Conservation (phyloP, 805 yeast species). For the Lipomyces mesembrius region DNA sequence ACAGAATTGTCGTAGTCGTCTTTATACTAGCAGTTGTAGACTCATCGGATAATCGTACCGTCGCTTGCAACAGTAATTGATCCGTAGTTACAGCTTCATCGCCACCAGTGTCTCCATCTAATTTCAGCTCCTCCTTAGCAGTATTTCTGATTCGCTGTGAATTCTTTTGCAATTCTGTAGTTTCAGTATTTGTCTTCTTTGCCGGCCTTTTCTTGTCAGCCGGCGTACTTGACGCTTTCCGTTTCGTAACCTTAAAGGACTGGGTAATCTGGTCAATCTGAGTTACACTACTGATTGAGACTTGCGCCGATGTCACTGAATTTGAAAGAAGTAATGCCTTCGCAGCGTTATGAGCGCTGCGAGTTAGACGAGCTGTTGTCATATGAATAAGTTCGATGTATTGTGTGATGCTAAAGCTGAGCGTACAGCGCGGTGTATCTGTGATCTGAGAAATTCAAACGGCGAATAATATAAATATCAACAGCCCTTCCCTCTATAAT, state of each 20-base stretch:
- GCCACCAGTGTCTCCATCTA: neutral
- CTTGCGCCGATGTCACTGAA: neutral
- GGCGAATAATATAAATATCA: too few species aligned
- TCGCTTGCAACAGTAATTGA: neutral
- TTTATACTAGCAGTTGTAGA: neutral
- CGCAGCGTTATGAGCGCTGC: neutral
- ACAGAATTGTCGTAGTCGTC: constrained; percentile 3
- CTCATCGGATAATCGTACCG: neutral
- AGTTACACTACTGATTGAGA: neutral
- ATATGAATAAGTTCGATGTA: neutral
- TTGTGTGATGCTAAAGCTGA: too few species aligned
- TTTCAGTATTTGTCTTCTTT: neutral
- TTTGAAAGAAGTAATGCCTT: neutral
- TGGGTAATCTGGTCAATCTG: neutral
- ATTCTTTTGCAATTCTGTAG: constrained; percentile 5
- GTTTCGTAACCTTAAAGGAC: neutral
- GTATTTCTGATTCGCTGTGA: neutral
- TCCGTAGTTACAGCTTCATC: neutral
- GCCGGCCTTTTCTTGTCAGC: neutral
- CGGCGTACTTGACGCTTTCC: neutral
- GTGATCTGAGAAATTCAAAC: too few species aligned
- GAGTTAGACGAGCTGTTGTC: constrained; percentile 6
- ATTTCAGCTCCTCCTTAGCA: neutral
- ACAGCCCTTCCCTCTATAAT: too few species aligned
- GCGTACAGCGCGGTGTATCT: too few species aligned